Base-by-base conservation (phyloP, 352 stramenopile species). In the Globisporangium mamillatum region DNA sequence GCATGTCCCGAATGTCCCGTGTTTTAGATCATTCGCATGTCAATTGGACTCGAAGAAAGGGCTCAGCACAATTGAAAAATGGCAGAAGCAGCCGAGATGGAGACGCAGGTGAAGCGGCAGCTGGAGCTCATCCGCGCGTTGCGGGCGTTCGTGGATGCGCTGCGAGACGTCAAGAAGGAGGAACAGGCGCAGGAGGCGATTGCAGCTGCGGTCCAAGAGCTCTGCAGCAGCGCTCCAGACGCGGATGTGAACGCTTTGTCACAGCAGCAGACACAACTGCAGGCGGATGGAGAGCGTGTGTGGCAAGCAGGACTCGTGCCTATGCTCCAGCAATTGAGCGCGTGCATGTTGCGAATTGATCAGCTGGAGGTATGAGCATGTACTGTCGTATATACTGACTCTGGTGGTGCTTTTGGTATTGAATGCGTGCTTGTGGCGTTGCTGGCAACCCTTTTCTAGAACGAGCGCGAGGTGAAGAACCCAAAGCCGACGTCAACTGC, bases 101-200 rank as follows among this genome's bases (percentile, higher is more conserved):
- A 72, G 20, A 46, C 32, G 44, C 72, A 87, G 66, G 62, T 79
- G 58, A 74, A 78, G 63, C 63, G 73, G 65, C 84, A 92, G 73
- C 75, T 82, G 67, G 66, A 72, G 57, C 75, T 87, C 12, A 78
- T 92, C 78, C 73, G 70, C 64, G 76, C 75, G 54, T 62, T 94
- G 61, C 78, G 76, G n/a, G 68, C 63, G 54, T 91, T 94, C 71
- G 77, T 94, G 24, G 84, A 92, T 70, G 77, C 82, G 54, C 65
- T 94, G 36, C 82, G 84, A 46, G 84, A 81, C 54, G 67, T 89
- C 20, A 84, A 86, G 60, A 70, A 61, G 22, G 56, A 68, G 8
- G 67, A 72, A 2, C 53, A 75, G 16, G 68, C 80, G 9, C 53
- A 63, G 12, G 64, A 34, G 0, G 38, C 69, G 1, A 65, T 91